A percentile compares a stretch with the other conserved stretches of the same genome.
Evolutionary conservation across 257 asterid species (phyloP).

Genomic region (Pogostemon cablin): DNA sequence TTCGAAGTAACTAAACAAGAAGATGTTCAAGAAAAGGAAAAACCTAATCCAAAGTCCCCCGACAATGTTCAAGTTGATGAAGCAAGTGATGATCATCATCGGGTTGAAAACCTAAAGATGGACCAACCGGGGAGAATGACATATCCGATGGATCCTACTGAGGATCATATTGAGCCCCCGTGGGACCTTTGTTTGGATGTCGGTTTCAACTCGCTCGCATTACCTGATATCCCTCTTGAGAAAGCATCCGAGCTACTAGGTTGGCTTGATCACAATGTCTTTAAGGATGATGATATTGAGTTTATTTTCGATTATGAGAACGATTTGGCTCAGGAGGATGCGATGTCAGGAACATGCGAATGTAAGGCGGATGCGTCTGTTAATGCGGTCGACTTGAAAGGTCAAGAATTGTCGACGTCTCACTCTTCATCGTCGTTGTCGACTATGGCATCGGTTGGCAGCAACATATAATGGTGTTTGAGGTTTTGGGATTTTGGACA

Average conservation of each 20-base stretch:
- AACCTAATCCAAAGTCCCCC: conserved; percentile 11
- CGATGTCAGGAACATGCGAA: conserved; percentile 30
- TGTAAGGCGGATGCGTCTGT: conserved; percentile 10
- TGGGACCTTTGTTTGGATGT: conserved; percentile 56
- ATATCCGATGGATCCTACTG: conserved; percentile 33
- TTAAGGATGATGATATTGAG: conserved; percentile 53
- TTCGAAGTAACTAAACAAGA: not conserved
- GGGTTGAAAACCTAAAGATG: conserved; percentile 32
- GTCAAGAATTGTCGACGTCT: conserved; percentile 33
- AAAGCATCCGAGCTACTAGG: conserved; percentile 42
- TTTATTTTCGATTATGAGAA: conserved; percentile 44
- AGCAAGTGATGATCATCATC: conserved; percentile 11
- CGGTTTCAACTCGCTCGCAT: conserved; percentile 36
- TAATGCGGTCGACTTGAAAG: conserved; percentile 27
- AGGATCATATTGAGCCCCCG: conserved; percentile 42
- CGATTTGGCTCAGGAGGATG: conserved; percentile 36
- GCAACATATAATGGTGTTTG: conserved; percentile 22
- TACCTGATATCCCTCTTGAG: conserved; percentile 44
- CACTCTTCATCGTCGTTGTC: conserved; percentile 46
- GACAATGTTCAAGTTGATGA: conserved; percentile 28
- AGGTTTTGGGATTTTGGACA: not conserved
- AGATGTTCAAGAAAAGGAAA: conserved; percentile 2
- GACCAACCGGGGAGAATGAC: conserved; percentile 1
- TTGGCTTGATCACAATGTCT: conserved; percentile 40
- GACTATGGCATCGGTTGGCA: conserved; percentile 42